A percentile compares a stretch with the other conserved stretches of the same genome.
Evolutionary conservation across 2,329 filamentous ascomycete genomes (phyloP).

Genomic region (Capronia epimyces): DNA sequence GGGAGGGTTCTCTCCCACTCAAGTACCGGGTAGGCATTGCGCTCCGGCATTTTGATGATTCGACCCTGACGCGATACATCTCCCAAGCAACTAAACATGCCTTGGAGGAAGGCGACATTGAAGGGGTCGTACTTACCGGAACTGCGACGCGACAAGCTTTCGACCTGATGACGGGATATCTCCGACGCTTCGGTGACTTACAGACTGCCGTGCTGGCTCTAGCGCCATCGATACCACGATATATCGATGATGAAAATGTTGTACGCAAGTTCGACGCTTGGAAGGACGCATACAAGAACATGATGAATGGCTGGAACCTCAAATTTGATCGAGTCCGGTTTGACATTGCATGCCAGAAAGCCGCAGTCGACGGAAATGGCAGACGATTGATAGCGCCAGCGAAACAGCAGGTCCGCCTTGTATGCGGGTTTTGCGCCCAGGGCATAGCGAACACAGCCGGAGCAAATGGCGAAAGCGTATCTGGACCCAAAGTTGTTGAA

Average conservation of each 20-base stretch:
- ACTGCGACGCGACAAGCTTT: constrained; percentile 51
- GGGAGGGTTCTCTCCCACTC: constrained; percentile 54
- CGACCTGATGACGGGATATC: constrained; percentile 57
- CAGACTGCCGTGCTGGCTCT: constrained; percentile 57
- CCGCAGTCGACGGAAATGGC: constrained; percentile 46
- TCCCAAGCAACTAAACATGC: constrained; percentile 48
- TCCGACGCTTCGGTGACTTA: constrained; percentile 55
- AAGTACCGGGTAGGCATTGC: constrained; percentile 58
- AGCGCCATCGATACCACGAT: constrained; percentile 51
- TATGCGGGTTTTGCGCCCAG: constrained; percentile 56
- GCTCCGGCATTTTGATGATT: constrained; percentile 47
- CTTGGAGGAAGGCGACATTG: constrained; percentile 52
- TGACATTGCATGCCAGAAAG: constrained; percentile 52
- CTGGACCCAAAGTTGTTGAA: constrained; percentile 25
- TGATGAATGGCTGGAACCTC: constrained; percentile 58
- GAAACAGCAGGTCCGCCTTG: constrained; percentile 51
- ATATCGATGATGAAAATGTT: constrained; percentile 50
- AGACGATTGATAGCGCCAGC: constrained; percentile 46
- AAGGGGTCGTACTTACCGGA: constrained; percentile 58
- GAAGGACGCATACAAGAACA: constrained; percentile 56
- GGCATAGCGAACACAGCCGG: constrained; percentile 46
- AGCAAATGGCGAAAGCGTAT: constrained; percentile 35
- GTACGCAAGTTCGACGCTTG: constrained; percentile 53
- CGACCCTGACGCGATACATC: constrained; percentile 49
- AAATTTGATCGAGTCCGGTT: constrained; percentile 57